phyloP scores from a whole-genome alignment of 257 asterid species.

The Nicotiana sylvestris region DNA sequence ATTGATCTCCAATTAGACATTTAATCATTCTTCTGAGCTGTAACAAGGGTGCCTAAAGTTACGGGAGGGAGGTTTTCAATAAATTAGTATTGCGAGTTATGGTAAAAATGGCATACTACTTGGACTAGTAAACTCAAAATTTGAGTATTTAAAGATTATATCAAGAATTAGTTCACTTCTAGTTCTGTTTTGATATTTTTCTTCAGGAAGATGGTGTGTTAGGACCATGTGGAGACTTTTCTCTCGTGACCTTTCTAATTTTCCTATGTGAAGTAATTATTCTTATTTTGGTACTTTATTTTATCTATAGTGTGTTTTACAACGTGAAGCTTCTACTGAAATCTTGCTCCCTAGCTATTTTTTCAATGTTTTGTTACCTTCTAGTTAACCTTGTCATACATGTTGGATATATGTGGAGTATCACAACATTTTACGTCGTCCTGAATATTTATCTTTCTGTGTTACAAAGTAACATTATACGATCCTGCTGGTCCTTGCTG shows the following conservation, averaged over 20 bases:
- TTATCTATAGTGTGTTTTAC: not conserved
- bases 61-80: not conserved
- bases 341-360: not conserved
- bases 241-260: not conserved
- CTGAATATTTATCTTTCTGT: not conserved
- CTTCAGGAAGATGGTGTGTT: not conserved
- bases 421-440: not conserved
- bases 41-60: not conserved
- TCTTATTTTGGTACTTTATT: not conserved
- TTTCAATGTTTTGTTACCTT: not conserved
- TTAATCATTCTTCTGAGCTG: not conserved
- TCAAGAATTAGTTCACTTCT: too few species aligned
- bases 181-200: not conserved
- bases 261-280: not conserved
- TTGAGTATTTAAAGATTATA: too few species aligned
- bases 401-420: not conserved
- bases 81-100: not conserved
- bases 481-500: constrained; percentile 4
- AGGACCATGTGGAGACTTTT: not conserved
- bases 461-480: not conserved
- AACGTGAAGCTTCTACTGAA: not conserved
- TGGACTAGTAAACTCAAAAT: too few species aligned
- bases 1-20: not conserved
- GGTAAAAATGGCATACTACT: not conserved
- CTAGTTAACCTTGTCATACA: not conserved